Evolutionary conservation across 208 protist genomes (phyloP).

Genomic region (Angomonas ambiguus): DNA sequence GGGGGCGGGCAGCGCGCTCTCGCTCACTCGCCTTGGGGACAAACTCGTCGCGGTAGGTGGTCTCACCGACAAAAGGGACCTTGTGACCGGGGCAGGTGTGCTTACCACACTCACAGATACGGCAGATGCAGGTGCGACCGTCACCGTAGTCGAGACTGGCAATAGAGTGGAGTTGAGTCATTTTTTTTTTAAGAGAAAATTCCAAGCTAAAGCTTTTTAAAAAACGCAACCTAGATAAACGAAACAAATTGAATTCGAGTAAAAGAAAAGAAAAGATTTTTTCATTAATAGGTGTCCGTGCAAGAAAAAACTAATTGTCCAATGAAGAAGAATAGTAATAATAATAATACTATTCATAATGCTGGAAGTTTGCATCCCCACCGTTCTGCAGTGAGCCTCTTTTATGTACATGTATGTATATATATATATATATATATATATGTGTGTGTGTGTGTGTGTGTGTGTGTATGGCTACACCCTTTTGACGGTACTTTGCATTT

Average conservation of each 20-base stretch:
- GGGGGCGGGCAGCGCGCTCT: slow-evolving; percentile 32
- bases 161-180: slow-evolving; percentile 86
- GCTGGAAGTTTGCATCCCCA: neutral
- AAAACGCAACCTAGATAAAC: no score
- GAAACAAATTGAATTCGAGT: no score
- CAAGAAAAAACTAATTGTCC: neutral
- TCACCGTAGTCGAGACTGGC: slow-evolving; percentile 87
- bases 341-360: neutral
- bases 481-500: slow-evolving; percentile 32
- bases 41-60: slow-evolving; percentile 85
- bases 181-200: slow-evolving; percentile 9
- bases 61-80: slow-evolving; percentile 78
- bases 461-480: neutral
- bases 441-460: slow-evolving; percentile 4
- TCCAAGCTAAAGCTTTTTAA: neutral
- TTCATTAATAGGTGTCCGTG: neutral
- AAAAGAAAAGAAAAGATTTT: neutral
- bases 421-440: slow-evolving; percentile 11
- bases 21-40: slow-evolving; percentile 70
- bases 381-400: neutral
- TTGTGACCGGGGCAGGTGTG: slow-evolving; percentile 75
- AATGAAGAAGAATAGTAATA: neutral
- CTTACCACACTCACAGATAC: slow-evolving; percentile 85
- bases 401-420: slow-evolving; percentile 6
- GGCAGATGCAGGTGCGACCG: slow-evolving; percentile 84